Percentiles rank a stretch among this genome's conserved stretches.
Evolutionary conservation across 148 eudicot genomes (phyloP).

Genomic region (Arbutus unedo): DNA sequence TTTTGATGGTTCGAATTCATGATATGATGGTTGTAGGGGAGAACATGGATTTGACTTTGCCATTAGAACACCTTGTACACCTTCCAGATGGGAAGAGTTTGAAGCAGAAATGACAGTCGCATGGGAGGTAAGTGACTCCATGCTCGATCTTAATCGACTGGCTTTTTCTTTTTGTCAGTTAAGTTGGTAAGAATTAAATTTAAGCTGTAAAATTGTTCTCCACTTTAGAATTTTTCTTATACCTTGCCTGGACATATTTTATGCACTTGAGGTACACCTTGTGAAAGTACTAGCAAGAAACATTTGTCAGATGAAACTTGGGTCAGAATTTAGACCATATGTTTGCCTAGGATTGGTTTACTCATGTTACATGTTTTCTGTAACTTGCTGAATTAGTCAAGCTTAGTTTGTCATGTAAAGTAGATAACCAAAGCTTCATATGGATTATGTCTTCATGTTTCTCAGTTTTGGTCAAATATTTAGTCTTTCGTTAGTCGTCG

Average conservation of each 20-base stretch:
- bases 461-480: background rate
- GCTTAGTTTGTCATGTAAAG: constrained; percentile 8
- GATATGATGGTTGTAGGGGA: constrained; percentile 48
- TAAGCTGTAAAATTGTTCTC: background rate
- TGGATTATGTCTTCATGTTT: background rate
- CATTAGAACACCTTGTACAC: constrained; percentile 90
- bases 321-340: background rate
- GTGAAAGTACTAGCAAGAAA: background rate
- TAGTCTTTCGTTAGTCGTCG: background rate
- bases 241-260: background rate
- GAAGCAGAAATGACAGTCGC: constrained; percentile 85
- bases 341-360: background rate
- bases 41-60: constrained; percentile 81
- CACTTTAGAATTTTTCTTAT: background rate
- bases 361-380: background rate
- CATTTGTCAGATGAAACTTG: background rate
- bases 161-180: background rate
- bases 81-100: constrained; percentile 89
- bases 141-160: background rate
- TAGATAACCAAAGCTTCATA: background rate
- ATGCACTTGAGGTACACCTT: background rate
- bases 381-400: background rate
- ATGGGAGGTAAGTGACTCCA: constrained; percentile 68
- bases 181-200: background rate
- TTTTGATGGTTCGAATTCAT: constrained; percentile 9